Percentiles rank a stretch among this genome's conserved stretches.
Evolutionary conservation across 176 grass and related monocot genomes (phyloP).

Genomic region (Raddia distichophylla): DNA sequence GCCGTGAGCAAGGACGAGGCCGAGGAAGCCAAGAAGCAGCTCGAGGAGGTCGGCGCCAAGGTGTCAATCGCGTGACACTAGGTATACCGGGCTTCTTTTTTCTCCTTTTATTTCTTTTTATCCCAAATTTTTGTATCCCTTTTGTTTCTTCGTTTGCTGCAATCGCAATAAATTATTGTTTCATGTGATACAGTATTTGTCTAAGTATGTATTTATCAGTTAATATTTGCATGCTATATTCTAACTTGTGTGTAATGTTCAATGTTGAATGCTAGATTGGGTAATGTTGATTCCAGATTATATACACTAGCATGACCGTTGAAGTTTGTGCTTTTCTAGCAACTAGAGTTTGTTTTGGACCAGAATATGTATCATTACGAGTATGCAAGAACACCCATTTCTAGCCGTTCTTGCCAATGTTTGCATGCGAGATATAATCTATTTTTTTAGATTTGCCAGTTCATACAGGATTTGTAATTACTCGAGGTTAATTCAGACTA

Average conservation of each 20-base stretch:
- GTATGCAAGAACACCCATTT: background rate
- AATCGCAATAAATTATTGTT: constrained; percentile 15
- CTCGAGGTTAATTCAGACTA: no score
- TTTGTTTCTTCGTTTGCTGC: constrained; percentile 17
- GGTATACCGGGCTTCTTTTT: constrained; percentile 46
- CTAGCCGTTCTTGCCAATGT: background rate
- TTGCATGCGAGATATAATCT: background rate
- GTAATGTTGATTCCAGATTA: constrained; percentile 10
- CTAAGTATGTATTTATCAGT: background rate
- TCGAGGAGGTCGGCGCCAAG: constrained; percentile 89
- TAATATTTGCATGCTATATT: constrained; percentile 1
- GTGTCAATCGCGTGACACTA: constrained; percentile 68
- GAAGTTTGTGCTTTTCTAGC: background rate
- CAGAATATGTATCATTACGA: background rate
- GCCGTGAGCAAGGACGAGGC: constrained; percentile 77
- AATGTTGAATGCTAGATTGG: constrained; percentile 8
- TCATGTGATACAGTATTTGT: constrained; percentile 17
- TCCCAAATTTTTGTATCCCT: constrained; percentile 40
- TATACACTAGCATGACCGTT: background rate
- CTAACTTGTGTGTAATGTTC: background rate
- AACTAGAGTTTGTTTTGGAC: background rate
- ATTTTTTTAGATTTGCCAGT: background rate
- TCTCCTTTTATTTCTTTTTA: background rate
- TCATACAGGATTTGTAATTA: no score
- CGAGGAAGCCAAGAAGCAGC: constrained; percentile 80